phyloP scores from a whole-genome alignment of 2,329 filamentous ascomycete genomes.

The Amauroascus niger region DNA sequence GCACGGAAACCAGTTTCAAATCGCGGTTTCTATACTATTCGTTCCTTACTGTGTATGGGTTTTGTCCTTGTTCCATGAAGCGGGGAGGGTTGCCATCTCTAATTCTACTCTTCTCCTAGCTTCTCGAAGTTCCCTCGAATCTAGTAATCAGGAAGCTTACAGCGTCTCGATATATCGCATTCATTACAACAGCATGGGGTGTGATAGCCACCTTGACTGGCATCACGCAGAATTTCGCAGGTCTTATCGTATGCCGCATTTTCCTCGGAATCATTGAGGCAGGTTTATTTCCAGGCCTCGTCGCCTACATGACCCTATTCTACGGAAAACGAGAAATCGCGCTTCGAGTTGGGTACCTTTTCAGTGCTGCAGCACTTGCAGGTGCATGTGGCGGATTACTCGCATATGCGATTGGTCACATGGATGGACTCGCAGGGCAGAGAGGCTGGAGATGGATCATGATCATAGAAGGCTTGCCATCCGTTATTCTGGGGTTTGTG shows the following conservation, averaged over 20 bases:
- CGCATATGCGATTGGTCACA: conserved; percentile 62
- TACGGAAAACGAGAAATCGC: conserved; percentile 66
- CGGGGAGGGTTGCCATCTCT: not conserved
- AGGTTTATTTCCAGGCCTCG: conserved; percentile 57
- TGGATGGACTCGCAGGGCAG: conserved; percentile 57
- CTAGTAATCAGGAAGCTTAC: conserved; percentile 54
- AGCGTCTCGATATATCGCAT: conserved; percentile 48
- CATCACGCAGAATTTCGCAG: conserved; percentile 54
- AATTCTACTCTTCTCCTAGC: conserved; percentile 21
- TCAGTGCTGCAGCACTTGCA: conserved; percentile 54
- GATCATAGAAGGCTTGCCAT: conserved; percentile 48
- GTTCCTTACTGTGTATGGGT: conserved; percentile 49
- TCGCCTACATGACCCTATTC: conserved; percentile 65
- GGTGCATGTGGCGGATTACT: conserved; percentile 64
- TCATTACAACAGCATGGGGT: conserved; percentile 53
- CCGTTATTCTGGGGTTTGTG: conserved; percentile 46
- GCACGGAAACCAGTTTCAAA: conserved; percentile 57
- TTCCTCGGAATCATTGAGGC: conserved; percentile 61
- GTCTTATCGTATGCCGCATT: conserved; percentile 58
- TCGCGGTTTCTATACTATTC: conserved; percentile 57
- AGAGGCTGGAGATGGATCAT: conserved; percentile 65
- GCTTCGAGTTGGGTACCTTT: conserved; percentile 62
- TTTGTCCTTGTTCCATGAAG: not conserved
- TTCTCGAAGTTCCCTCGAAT: conserved; percentile 57
- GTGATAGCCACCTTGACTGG: conserved; percentile 47